Evolutionary conservation across 1,284 basidiomycete genomes (phyloP), one percentile per base, ranked within the genome.

Genomic region (Ustilago loliicola): DNA sequence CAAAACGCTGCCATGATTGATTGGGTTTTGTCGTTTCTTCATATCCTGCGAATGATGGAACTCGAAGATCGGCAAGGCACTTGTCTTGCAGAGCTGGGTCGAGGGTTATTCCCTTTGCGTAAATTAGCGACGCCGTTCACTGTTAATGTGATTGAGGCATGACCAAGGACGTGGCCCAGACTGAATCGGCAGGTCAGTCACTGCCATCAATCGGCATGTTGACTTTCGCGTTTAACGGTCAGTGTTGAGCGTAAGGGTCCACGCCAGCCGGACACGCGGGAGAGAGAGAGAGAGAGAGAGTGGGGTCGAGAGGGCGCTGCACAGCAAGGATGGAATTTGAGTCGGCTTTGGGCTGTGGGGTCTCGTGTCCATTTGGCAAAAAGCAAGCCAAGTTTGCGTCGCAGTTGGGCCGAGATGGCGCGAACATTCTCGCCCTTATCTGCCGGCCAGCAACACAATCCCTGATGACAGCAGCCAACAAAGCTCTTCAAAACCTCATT

Each of bases 331-430:
- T 2, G 30, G 23, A 38, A 51, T 45, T 42, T 29, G 40, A 48
- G 21, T 32, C 23, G 38, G 55, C 56, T 72, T 64, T 72, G 40
- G 64, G 70, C 56, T 72, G 70, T 72, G 40, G 64, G 70, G 70
- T 72, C 70, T 67, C 64, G 70, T 72, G 70, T 63, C 45, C 70
- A 72, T 23, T 42, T 45, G 10, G n/a, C 27, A 27, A 50, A 17
- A 55, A 42, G 38, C 29, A 51, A 29, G 65, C 47, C 15, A 10
- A 6, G 9, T 13, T 19, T 56, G 53, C 54, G 53, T 63, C 42
- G 57, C 32, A n/a, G n/a, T n/a, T n/a, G n/a, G n/a, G n/a, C n/a
- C n/a, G n/a, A n/a, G n/a, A n/a, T n/a, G n/a, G n/a, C n/a, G n/a
- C n/a, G n/a, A n/a, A n/a, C n/a, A 45, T 54, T 50, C 48, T 50